Evolutionary conservation across 2,329 filamentous ascomycete species (phyloP).

Genomic region (Dothistroma septosporum): DNA sequence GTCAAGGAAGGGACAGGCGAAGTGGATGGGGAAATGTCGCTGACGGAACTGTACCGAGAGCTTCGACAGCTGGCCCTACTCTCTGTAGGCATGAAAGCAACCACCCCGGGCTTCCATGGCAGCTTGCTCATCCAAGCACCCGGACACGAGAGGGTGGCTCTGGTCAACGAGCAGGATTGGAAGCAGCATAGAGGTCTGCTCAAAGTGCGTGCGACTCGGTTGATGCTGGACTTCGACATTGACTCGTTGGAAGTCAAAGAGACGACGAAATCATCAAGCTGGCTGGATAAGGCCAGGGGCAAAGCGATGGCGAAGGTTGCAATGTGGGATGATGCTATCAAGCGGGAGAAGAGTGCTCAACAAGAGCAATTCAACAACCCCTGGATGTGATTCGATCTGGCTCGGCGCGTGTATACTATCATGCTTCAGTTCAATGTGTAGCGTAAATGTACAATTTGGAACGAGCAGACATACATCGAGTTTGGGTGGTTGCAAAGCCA

Average conservation of each 20-base stretch:
- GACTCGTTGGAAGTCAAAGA: neutral
- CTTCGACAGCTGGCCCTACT: neutral
- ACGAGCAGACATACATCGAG: too few relatives aligned
- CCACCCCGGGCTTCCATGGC: neutral
- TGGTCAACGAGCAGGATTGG: neutral
- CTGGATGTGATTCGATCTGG: neutral
- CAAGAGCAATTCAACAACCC: neutral
- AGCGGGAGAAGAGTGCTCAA: neutral
- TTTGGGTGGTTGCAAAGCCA: too few relatives aligned
- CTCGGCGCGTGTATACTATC: neutral
- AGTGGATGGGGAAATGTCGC: neutral
- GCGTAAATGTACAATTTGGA: neutral
- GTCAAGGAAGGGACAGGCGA: neutral
- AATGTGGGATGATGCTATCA: neutral
- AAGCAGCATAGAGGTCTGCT: neutral
- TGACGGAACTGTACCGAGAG: neutral
- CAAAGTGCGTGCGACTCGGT: neutral
- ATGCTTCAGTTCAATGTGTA: neutral
- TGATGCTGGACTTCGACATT: neutral
- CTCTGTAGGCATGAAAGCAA: neutral
- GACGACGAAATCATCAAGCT: neutral
- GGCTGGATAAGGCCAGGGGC: constrained; percentile 1
- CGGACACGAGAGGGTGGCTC: neutral
- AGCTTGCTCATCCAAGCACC: neutral
- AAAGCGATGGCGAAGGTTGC: neutral